Percentiles rank a stretch among this genome's conserved stretches.
These are phyloP conservation scores for Fusarium tuaranense DNA, from an alignment of 2,329 filamentous ascomycete genomes.

Conservation along the genomic window DNA sequence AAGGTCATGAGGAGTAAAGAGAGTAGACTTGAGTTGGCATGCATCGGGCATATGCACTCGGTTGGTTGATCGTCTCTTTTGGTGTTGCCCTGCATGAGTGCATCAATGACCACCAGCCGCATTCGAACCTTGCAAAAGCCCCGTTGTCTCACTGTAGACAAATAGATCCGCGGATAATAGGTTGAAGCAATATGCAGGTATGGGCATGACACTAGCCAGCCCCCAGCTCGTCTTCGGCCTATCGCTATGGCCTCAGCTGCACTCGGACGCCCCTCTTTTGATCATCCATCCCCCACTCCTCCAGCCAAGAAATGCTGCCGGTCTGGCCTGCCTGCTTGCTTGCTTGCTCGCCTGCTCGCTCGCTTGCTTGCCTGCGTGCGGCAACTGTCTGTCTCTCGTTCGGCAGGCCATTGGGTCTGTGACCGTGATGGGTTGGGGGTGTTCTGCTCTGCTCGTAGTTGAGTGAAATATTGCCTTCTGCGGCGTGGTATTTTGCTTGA, in stretches of 20 bases:
- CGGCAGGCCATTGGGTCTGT: neutral
- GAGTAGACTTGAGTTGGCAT: conserved; percentile 29
- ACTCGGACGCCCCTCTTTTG: conserved; percentile 30
- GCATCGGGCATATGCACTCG: conserved; percentile 39
- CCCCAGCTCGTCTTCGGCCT: conserved; percentile 22
- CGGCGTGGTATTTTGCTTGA: conserved; percentile 42
- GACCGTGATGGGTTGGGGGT: neutral
- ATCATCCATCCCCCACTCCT: conserved; percentile 1
- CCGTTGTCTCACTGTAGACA: conserved; percentile 38
- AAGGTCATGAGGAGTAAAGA: conserved; percentile 11
- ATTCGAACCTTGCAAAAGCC: conserved; percentile 14
- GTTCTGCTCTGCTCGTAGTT: neutral
- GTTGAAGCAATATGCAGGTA: conserved; percentile 9
- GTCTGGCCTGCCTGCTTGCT: neutral
- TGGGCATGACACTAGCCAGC: conserved; percentile 30
- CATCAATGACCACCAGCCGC: conserved; percentile 12
- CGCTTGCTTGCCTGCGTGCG: neutral
- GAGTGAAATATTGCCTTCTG: conserved; percentile 36
- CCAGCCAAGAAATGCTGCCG: conserved; percentile 4
- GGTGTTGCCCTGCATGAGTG: conserved; percentile 29
- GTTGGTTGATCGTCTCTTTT: conserved; percentile 27
- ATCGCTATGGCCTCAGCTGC: conserved; percentile 27
- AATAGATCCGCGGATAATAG: conserved; percentile 11
- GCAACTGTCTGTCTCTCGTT: neutral
- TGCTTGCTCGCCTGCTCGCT: neutral